phyloP scores from a whole-genome alignment of 192 early-diverging fungal species.

The Haplosporangium gracile region DNA sequence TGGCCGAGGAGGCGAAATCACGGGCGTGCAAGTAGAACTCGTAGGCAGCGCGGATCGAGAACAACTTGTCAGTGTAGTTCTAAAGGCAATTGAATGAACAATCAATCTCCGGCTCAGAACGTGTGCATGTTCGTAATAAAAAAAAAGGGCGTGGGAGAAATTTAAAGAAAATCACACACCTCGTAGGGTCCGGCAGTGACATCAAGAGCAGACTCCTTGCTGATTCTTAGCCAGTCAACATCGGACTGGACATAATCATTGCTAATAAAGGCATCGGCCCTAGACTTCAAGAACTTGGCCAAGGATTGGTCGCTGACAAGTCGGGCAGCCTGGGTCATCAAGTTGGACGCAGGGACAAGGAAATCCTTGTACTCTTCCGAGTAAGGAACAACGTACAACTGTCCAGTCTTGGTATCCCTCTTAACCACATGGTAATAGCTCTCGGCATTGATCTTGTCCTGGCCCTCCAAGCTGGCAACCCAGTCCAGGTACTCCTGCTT shows the following conservation, averaged over 20 bases:
- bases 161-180: slow-evolving; percentile 26
- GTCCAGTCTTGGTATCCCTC: slow-evolving; percentile 55
- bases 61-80: slow-evolving; percentile 76
- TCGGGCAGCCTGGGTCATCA: slow-evolving; percentile 68
- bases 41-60: slow-evolving; percentile 74
- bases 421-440: slow-evolving; percentile 75
- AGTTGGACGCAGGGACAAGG: slow-evolving; percentile 63
- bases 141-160: slow-evolving; percentile 13
- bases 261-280: slow-evolving; percentile 68
- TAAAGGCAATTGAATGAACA: not conserved
- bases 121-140: not conserved
- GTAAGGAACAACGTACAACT: slow-evolving; percentile 64
- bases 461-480: slow-evolving; percentile 59
- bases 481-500: slow-evolving; percentile 72
- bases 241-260: slow-evolving; percentile 79
- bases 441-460: slow-evolving; percentile 65
- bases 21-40: slow-evolving; percentile 78
- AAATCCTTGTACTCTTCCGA: slow-evolving; percentile 70
- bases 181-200: slow-evolving; percentile 81
- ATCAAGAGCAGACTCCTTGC: slow-evolving; percentile 72
- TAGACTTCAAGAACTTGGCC: slow-evolving; percentile 67
- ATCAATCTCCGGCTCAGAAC: not conserved
- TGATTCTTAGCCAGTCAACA: slow-evolving; percentile 77
- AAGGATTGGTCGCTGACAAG: slow-evolving; percentile 70
- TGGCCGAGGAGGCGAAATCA: slow-evolving; percentile 67